A percentile compares a stretch with the other conserved stretches of the same genome.
phyloP scores from a whole-genome alignment of 495 filamentous ascomycete species.

The Xylaria curta region DNA sequence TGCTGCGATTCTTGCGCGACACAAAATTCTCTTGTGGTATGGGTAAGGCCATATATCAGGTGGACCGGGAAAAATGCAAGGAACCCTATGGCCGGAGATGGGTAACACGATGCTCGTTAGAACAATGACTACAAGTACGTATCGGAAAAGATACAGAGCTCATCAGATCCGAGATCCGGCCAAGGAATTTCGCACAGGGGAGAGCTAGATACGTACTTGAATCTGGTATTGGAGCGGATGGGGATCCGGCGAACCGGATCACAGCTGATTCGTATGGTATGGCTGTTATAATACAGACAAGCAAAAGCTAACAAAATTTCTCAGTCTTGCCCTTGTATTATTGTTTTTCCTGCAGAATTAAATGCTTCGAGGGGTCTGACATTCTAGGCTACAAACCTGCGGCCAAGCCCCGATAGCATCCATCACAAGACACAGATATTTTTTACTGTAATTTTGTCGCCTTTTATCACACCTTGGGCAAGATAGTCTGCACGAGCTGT shows the following conservation, averaged over 20 bases:
- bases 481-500: slow-evolving; percentile 7
- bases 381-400: slow-evolving; percentile 6
- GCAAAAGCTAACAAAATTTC: slow-evolving; percentile 10
- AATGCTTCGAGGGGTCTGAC: slow-evolving; percentile 17
- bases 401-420: slow-evolving; percentile 18
- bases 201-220: slow-evolving; percentile 12
- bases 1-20: not conserved
- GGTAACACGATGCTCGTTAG: not conserved
- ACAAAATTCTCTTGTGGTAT: not conserved
- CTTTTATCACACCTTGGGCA: not conserved
- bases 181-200: not conserved
- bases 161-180: not conserved
- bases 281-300: not conserved
- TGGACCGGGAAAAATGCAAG: not conserved
- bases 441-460: not conserved
- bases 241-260: slow-evolving; percentile 6
- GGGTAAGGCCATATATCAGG: not conserved
- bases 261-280: not conserved
- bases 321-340: slow-evolving; percentile 7
- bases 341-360: not conserved
- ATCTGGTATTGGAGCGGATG: not conserved
- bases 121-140: not conserved
- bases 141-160: not conserved
- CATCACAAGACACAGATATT: slow-evolving; percentile 4
- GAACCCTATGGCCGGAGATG: not conserved